phyloP scores from a whole-genome alignment of 2,329 filamentous ascomycete genomes.

The Chrysoporthe austroafricana region DNA sequence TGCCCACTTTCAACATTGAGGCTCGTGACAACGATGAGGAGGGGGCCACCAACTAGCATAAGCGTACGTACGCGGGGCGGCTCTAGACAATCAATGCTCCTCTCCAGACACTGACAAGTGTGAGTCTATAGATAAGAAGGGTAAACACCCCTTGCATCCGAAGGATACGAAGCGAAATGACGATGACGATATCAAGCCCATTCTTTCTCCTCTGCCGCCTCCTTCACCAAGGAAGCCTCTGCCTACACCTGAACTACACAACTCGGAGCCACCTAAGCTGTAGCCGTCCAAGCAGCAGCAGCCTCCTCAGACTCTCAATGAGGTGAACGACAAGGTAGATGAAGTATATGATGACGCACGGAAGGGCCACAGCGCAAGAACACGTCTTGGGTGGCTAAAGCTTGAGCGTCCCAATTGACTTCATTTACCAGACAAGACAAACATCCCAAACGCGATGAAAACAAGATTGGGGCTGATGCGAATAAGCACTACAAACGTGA shows the following conservation, averaged over 20 bases:
- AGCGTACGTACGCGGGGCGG: neutral
- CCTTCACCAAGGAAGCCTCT: no score
- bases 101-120: neutral
- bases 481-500: conserved; percentile 1
- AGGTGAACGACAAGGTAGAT: neutral
- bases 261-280: neutral
- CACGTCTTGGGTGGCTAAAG: no score
- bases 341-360: neutral
- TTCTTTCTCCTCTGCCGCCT: no score
- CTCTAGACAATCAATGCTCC: neutral
- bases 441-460: neutral
- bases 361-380: no score
- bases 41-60: neutral
- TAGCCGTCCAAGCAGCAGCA: neutral
- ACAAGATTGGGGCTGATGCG: neutral
- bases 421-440: no score
- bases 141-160: neutral
- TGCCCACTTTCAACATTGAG: neutral
- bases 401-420: no score
- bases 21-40: conserved; percentile 1
- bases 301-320: neutral
- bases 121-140: neutral
- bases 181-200: no score
- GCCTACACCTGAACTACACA: neutral
- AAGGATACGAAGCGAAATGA: neutral